phyloP scores from a whole-genome alignment of 441 rosid species.

The Pelargonium australe region DNA sequence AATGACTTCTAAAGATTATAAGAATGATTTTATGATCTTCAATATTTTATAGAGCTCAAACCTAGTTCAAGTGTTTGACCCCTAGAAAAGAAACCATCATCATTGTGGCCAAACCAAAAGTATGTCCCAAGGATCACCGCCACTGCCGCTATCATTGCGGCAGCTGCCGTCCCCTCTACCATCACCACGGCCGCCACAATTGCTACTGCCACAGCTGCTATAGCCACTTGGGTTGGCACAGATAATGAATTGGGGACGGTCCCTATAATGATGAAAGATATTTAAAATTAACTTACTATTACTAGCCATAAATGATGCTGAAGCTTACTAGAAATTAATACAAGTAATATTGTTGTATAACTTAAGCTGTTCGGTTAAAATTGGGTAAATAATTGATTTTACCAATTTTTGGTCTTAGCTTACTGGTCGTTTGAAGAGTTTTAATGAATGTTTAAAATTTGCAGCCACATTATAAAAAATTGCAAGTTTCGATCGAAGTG shows the following conservation, averaged over 20 bases:
- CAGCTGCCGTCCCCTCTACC: constrained; percentile 57
- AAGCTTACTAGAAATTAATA: background rate
- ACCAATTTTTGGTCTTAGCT: background rate
- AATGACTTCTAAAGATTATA: constrained; percentile 6
- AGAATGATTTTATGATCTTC: constrained; percentile 15
- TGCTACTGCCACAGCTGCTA: constrained; percentile 66
- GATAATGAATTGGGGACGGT: constrained; percentile 74
- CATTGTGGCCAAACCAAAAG: constrained; percentile 75
- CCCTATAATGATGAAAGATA: constrained; percentile 69
- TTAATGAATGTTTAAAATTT: too few species aligned
- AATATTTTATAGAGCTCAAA: constrained; percentile 32
- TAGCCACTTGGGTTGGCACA: constrained; percentile 69
- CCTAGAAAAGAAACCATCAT: constrained; percentile 62
- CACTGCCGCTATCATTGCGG: constrained; percentile 55
- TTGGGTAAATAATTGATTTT: background rate
- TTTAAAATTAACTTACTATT: constrained; percentile 33
- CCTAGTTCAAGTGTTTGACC: constrained; percentile 54
- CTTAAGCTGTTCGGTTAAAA: background rate
- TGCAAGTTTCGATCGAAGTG: background rate
- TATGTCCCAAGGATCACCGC: constrained; percentile 67
- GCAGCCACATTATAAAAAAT: background rate
- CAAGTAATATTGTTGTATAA: background rate
- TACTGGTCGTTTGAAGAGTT: background rate
- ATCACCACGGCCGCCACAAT: constrained; percentile 64
- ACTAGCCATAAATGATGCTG: constrained; percentile 9